Evolutionary conservation across 352 stramenopile genomes (phyloP), one percentile per base, ranked within the genome.

Genomic region (Albugo candida): DNA sequence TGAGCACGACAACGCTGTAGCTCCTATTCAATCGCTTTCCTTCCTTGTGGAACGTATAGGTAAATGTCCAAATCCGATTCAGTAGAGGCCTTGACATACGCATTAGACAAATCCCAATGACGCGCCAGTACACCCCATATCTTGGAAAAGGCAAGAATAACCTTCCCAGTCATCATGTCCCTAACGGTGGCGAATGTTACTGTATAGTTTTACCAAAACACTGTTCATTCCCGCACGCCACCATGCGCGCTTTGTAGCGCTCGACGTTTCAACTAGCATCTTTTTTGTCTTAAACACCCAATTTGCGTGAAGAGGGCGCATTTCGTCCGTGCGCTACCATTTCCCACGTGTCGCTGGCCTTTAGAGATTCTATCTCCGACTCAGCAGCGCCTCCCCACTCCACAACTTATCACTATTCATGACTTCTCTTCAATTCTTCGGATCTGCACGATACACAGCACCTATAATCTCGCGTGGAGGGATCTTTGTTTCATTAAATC

Each of bases 251-350:
- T 17, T 55, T 55, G n/a, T 54, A 54, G 10, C 41, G n/a, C 24
- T 51, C 50, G n/a, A 55, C 37, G 0, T 21, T 41, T 6, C 50
- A 39, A 35, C 46, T 11, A 11, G 50, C 1, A 8, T 39, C 0
- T 20, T 41, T 18, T 55, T 55, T n/a, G 42, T 0, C 12, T 53
- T 47, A 16, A 54, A 52, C 8, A 55, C 40, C 50, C 50, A 55
- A 5, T 53, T 16, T 27, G 18, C 39, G 0, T n/a, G 21, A 16
- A 55, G n/a, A 6, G 50, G n/a, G 17, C 41, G 51, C 17, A 27
- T 13, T 10, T 19, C 45, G 11, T 35, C 3, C 10, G 50, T 44
- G 14, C 45, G 50, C 8, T 5, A n/a, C 43, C 16, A 54, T 18
- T 1, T 52, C 34, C 50, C 50, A 55, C 16, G n/a, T 54, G 46